Evolutionary conservation across 768 basidiomycete genomes (phyloP).

Genomic region (Amanita rimosa): DNA sequence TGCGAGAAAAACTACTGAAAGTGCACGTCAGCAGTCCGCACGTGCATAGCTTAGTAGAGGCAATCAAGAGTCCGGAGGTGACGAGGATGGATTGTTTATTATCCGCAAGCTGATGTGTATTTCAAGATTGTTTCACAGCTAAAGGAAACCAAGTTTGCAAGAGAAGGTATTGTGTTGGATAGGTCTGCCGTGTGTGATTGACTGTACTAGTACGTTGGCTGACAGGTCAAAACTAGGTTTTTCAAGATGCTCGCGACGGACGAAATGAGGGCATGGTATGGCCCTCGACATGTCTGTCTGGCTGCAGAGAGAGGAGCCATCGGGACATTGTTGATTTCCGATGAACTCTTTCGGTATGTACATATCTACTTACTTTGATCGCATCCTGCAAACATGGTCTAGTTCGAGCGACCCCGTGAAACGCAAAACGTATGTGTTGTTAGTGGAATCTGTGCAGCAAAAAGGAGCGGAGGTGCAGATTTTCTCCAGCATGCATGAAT

Average conservation of each 20-base stretch:
- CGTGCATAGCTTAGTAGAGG: conserved; percentile 92
- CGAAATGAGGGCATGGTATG: conserved; percentile 98
- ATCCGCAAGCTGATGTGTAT: not conserved
- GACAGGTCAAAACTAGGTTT: conserved; percentile 44
- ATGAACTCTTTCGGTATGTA: conserved; percentile 82
- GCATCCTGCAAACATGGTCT: not conserved
- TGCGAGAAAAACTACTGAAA: conserved; percentile 77
- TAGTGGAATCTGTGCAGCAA: conserved; percentile 82
- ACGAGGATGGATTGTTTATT: conserved; percentile 7
- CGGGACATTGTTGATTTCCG: conserved; percentile 89
- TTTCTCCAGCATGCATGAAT: conserved; percentile 99
- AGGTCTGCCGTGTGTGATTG: conserved; percentile 33
- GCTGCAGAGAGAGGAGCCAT: conserved; percentile 92
- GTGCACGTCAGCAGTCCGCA: conserved; percentile 91
- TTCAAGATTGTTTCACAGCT: conserved; percentile 61
- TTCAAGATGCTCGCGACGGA: conserved; percentile 96
- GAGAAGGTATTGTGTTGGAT: conserved; percentile 86
- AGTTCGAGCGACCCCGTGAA: conserved; percentile 73
- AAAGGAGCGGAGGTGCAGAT: conserved; percentile 92
- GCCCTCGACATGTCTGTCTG: conserved; percentile 84
- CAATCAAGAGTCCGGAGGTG: conserved; percentile 91
- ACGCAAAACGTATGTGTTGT: conserved; percentile 73
- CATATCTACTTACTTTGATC: not conserved
- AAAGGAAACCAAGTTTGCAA: conserved; percentile 93
- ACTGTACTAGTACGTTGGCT: not conserved